phyloP scores from a whole-genome alignment of 2,329 filamentous ascomycete genomes.

The Neofusicoccum kwambonambiense region DNA sequence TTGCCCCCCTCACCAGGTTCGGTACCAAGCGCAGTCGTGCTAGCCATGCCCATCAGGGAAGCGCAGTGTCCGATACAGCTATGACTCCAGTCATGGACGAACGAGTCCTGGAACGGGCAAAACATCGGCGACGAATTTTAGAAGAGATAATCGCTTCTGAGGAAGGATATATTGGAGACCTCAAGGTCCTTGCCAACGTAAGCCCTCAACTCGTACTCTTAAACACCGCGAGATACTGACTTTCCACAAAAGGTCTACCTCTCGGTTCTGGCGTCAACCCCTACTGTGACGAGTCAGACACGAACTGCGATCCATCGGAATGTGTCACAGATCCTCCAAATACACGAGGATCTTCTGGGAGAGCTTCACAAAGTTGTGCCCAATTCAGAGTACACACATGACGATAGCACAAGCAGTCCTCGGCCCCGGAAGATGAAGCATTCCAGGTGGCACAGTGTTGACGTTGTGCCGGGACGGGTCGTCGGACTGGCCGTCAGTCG shows the following conservation, averaged over 20 bases:
- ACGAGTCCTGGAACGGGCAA: constrained; percentile 66
- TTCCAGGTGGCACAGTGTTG: constrained; percentile 49
- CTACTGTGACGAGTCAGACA: constrained; percentile 62
- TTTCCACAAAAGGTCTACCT: constrained; percentile 40
- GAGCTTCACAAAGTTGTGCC: constrained; percentile 72
- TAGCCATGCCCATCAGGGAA: constrained; percentile 60
- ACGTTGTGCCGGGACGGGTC: constrained; percentile 42
- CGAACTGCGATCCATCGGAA: constrained; percentile 75
- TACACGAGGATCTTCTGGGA: constrained; percentile 78
- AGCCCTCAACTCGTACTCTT: constrained; percentile 26
- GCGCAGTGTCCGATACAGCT: constrained; percentile 57
- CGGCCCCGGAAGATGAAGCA: constrained; percentile 37
- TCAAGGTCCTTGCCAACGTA: constrained; percentile 85
- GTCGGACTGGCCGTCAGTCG: constrained; percentile 34
- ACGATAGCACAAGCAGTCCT: constrained; percentile 18
- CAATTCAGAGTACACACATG: constrained; percentile 54
- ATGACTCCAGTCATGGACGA: constrained; percentile 54
- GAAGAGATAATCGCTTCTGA: constrained; percentile 86
- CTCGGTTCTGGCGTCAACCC: constrained; percentile 66
- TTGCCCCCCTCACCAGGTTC: constrained; percentile 60
- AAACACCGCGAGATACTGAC: neutral
- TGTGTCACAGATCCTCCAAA: constrained; percentile 72
- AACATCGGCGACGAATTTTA: constrained; percentile 74
- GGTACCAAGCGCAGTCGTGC: constrained; percentile 39
- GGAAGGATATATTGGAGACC: constrained; percentile 81